Evolutionary conservation across 192 early-diverging fungal species (phyloP), one percentile per base, ranked within the genome.

Genomic region (Bifiguratus adelaidae): DNA sequence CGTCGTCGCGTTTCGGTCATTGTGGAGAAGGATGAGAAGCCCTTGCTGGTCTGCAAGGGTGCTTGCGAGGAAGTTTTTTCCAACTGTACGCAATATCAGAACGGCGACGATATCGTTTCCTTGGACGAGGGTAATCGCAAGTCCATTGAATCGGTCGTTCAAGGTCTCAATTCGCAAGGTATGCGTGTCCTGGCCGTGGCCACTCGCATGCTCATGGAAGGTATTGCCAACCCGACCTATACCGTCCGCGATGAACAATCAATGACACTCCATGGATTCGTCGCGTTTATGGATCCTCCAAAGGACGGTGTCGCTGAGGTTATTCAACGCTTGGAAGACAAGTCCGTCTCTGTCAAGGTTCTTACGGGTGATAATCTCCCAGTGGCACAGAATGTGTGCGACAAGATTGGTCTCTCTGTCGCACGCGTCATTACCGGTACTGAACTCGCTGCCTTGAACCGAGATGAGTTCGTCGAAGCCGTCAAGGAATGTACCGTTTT

Each of bases 1-100:
- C 68, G 70, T 21, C 67, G 73, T 4, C 55, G 70, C 47, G 51
- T 75, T 50, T 67, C 73, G 18, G 70, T 75, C 3, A 56, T 75
- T 7, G 48, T 73, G 9, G 24, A 57, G 32, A 34, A 50, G 0
- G 45, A 44, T 3, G 49, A 40, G 7, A 28, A 36, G 2, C 33
- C 24, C 19, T 44, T 61, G 8, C 30, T 73, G 7, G 35, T 73
- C 30, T 66, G 58, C 23, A 73, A 73, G 37, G 70, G 70, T 12
- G 67, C 70, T 7, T 55, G 68, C 7, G 70, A 73, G 18, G 70
- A 73, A 48, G 55, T 69, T 48, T 26, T 73, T 6, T 41, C 48
- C 4, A 50, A 58, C 30, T 73, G 70, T 44, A 58, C 27, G 15
- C n/a, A 33, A 25, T n/a, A n/a, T 13, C 29, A 30, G 2, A 25